phyloP scores from a whole-genome alignment of 2,329 filamentous ascomycete genomes.

The Xylaria sp. region DNA sequence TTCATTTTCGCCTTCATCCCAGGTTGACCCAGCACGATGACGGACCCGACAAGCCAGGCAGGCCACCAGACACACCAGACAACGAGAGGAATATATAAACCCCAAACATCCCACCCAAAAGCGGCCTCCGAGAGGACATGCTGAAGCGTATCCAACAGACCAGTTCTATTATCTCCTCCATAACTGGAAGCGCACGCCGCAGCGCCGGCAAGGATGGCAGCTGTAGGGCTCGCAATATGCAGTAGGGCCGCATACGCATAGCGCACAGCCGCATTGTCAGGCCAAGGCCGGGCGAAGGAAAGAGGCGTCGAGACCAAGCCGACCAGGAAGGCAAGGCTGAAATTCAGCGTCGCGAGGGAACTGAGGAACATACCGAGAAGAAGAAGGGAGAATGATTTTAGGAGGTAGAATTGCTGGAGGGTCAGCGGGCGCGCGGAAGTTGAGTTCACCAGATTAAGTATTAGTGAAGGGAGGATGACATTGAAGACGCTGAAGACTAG shows the following conservation, averaged over 20 bases:
- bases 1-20: constrained; percentile 32
- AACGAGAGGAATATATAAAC: constrained; percentile 87
- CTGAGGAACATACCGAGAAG: constrained; percentile 91
- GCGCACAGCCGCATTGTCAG: constrained; percentile 53
- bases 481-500: constrained; percentile 66
- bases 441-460: constrained; percentile 65
- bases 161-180: background rate
- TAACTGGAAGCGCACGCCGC: constrained; percentile 54
- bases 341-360: constrained; percentile 93
- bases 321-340: constrained; percentile 86
- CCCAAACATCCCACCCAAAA: constrained; percentile 90
- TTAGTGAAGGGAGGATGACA: constrained; percentile 64
- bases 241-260: constrained; percentile 63
- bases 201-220: constrained; percentile 62
- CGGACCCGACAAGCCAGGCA: constrained; percentile 78
- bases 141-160: constrained; percentile 53
- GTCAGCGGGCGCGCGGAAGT: constrained; percentile 58
- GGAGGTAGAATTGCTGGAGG: constrained; percentile 77
- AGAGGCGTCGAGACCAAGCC: constrained; percentile 83
- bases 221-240: constrained; percentile 70
- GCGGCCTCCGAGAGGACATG: constrained; percentile 77
- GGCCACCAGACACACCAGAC: constrained; percentile 98
- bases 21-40: constrained; percentile 62
- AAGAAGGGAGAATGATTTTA: constrained; percentile 92
- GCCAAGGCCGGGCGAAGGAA: constrained; percentile 73